Base-by-base conservation (phyloP, 805 yeast species). In the Cyberlindnera maritima region DNA sequence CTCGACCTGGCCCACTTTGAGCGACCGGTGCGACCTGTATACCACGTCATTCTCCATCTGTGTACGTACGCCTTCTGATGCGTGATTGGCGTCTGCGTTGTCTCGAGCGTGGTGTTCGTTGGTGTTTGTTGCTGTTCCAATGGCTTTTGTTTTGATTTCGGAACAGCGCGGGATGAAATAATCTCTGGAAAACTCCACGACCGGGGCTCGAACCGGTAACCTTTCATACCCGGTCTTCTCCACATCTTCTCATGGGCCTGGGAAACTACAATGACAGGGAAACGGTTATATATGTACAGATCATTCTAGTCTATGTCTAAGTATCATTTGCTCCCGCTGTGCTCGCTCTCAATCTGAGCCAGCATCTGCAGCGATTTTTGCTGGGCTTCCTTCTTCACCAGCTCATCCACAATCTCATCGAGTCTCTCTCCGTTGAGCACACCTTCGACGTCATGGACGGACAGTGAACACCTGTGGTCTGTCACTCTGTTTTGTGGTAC, bases 401-500 rank as follows among this genome's bases (percentile, higher is more conserved):
- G 76, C 1, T 69, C 77, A 29, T 77, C 81, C 3, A 83, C 72
- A 2, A 84, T 61, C 32, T 72, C 78, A 46, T 81, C 84, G 28
- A 84, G 61, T 50, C 70, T 70, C 38, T 72, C 75, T 2, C 94
- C 94, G 14, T 69, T 68, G 77, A 85, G 66, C 31, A 83, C 75
- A 2, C 83, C 85, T 9, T 73, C 80, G 14, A 94, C 68, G 57
- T 90, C 96, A 58, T 88, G 85, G n/a, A 85, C 55, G 0, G 91
- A 80, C 57, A 67, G 80, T 2, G 91, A 90, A 61, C 96, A 89
- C 41, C 99, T 72, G 60, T 94, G 99, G 59, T 94, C 99, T 0
- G 98, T 91, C 41, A 94, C 79, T 56, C 99, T 75, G 62, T 90
- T 90, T 59, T 94, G 97, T 9, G 95, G 90, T 57, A 77, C 92